These are phyloP conservation scores for Xanthoconium stramineum DNA, from an alignment of 768 basidiomycete genomes.

Conservation along the genomic window DNA sequence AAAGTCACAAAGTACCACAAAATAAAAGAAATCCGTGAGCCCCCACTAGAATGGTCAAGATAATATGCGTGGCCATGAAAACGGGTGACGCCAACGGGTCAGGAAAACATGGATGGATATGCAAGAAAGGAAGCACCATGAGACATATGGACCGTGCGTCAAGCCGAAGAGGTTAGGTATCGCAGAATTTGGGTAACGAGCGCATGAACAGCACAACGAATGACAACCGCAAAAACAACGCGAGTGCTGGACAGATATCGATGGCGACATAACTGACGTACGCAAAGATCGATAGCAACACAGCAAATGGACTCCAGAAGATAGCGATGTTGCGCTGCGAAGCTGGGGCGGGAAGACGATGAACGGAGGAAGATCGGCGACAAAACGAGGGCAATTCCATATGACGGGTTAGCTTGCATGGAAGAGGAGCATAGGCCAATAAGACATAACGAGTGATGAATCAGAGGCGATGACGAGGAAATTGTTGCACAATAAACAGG, in stretches of 20 bases:
- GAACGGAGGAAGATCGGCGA: slow-evolving; percentile 6
- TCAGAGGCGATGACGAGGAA: slow-evolving; percentile 20
- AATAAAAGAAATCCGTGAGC: slow-evolving; percentile 7
- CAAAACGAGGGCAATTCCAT: slow-evolving; percentile 22
- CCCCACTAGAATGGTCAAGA: slow-evolving; percentile 9
- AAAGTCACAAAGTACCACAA: slow-evolving; percentile 11
- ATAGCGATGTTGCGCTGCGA: slow-evolving; percentile 19
- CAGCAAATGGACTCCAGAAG: slow-evolving; percentile 16
- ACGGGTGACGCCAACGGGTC: not conserved
- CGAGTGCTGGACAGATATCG: slow-evolving; percentile 18
- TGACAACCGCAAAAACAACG: slow-evolving; percentile 7
- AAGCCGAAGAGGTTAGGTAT: slow-evolving; percentile 16
- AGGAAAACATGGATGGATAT: slow-evolving; percentile 11
- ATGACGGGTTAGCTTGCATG: slow-evolving; percentile 4
- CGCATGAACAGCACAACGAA: slow-evolving; percentile 16
- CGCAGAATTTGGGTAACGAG: slow-evolving; percentile 4
- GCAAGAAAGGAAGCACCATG: slow-evolving; percentile 19
- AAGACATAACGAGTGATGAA: slow-evolving; percentile 22
- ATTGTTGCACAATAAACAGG: slow-evolving; percentile 29
- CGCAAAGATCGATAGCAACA: slow-evolving; percentile 28
- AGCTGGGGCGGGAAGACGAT: not conserved
- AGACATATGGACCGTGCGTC: slow-evolving; percentile 9
- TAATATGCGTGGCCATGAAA: slow-evolving; percentile 2
- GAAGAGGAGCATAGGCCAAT: slow-evolving; percentile 12
- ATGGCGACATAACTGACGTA: slow-evolving; percentile 11